A percentile compares a stretch with the other conserved stretches of the same genome.
Conservation (phyloP, 176 grass and related monocot species). For the Neostapfia colusana region DNA sequence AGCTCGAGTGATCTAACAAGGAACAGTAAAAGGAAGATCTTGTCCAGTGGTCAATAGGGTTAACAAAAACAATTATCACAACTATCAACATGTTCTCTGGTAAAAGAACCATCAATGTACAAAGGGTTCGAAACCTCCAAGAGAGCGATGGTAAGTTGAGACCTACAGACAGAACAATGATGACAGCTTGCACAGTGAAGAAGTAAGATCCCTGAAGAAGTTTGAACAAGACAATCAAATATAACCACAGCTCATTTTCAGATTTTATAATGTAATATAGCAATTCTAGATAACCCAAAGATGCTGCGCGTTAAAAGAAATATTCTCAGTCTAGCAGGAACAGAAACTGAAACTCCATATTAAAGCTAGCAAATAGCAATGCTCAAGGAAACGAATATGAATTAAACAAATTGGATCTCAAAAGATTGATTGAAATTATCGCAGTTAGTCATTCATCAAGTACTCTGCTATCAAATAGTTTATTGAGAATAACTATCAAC, state of each 20-base stretch:
- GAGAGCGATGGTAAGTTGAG: background rate
- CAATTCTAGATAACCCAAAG: conserved; percentile 19
- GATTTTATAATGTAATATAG: conserved; percentile 32
- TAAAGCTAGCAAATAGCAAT: background rate
- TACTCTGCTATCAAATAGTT: background rate
- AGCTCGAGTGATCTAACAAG: too few relatives aligned
- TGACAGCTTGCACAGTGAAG: too few relatives aligned
- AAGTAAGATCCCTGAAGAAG: too few relatives aligned
- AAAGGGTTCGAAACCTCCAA: background rate
- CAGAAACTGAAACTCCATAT: background rate
- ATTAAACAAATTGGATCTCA: background rate
- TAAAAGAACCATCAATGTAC: background rate
- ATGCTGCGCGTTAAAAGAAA: background rate
- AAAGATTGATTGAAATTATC: conserved; percentile 29
- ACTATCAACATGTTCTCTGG: background rate
- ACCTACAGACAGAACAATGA: too few relatives aligned
- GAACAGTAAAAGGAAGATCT: background rate
- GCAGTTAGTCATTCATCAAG: background rate
- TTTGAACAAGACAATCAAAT: conserved; percentile 49
- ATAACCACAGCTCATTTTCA: conserved; percentile 31
- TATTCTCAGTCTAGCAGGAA: background rate
- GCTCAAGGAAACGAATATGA: background rate
- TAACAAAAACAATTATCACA: background rate
- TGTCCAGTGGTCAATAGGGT: background rate
- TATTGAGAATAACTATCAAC: background rate